A percentile compares a stretch with the other conserved stretches of the same genome.
Evolutionary conservation across 108 stramenopile genomes (phyloP).

Genomic region (Nitzschia palea): DNA sequence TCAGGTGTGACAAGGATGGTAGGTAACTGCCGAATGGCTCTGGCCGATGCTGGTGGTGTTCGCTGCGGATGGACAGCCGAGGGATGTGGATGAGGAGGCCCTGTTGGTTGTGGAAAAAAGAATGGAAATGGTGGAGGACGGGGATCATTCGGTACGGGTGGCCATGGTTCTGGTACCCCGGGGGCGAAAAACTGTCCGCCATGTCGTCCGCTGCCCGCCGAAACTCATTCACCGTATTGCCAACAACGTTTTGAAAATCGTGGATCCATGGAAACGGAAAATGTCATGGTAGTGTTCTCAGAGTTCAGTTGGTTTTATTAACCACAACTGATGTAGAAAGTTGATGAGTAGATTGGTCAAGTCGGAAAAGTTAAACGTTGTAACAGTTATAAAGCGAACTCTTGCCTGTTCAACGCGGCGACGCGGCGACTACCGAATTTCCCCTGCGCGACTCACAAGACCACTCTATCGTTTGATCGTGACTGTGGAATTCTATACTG

Average conservation of each 20-base stretch:
- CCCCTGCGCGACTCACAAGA: no score
- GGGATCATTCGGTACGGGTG: background rate
- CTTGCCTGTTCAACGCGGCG: no score
- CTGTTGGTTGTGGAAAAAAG: background rate
- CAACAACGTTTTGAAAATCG: background rate
- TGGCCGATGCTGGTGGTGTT: conserved; percentile 26
- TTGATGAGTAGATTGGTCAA: no score
- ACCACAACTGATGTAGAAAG: no score
- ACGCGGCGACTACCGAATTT: no score
- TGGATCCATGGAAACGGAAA: conserved; percentile 5
- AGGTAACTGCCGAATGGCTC: conserved; percentile 30
- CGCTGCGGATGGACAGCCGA: background rate
- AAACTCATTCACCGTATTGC: background rate
- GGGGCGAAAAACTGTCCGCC: background rate
- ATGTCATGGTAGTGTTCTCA: no score
- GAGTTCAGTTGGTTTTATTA: no score
- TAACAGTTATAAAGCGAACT: no score
- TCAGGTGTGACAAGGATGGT: conserved; percentile 50
- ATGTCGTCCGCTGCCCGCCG: background rate
- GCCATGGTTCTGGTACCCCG: background rate
- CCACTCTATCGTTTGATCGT: no score
- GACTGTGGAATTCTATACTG: no score
- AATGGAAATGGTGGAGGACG: background rate
- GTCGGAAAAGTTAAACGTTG: no score
- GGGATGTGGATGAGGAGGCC: background rate